Conservation (phyloP, 768 basidiomycete species). For the Russula griseocarnosa region DNA sequence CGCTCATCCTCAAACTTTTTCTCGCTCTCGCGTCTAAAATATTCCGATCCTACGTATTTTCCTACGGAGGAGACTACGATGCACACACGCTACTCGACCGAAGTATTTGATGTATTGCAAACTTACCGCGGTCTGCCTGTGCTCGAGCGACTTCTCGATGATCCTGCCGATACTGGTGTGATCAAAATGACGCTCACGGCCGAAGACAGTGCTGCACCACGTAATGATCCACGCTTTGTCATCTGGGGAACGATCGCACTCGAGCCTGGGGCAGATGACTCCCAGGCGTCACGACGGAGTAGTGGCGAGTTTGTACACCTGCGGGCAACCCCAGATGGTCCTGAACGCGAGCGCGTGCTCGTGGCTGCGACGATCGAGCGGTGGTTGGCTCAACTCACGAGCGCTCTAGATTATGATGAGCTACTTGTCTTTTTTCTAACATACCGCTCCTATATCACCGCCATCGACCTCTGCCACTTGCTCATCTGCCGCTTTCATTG, state of each 20-base stretch:
- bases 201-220: constrained; percentile 66
- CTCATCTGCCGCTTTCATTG: constrained; percentile 87
- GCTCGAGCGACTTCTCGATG: constrained; percentile 59
- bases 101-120: constrained; percentile 78
- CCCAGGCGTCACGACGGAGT: constrained; percentile 24
- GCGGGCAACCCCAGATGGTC: constrained; percentile 31
- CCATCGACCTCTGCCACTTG: constrained; percentile 74
- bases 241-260: constrained; percentile 71
- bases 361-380: constrained; percentile 89
- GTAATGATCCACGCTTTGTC: constrained; percentile 87
- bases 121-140: constrained; percentile 73
- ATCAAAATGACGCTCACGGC: constrained; percentile 66
- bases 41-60: constrained; percentile 31
- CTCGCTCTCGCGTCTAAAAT: constrained; percentile 23
- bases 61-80: constrained; percentile 48
- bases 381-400: constrained; percentile 89
- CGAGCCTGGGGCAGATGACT: constrained; percentile 31
- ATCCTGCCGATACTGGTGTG: constrained; percentile 57
- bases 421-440: constrained; percentile 89
- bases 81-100: constrained; percentile 63
- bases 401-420: constrained; percentile 81
- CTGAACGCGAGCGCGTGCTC: constrained; percentile 49
- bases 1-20: constrained; percentile 20
- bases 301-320: constrained; percentile 23
- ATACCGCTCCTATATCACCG: constrained; percentile 78